These are phyloP conservation scores for Protomyces inouyei DNA, from an alignment of 1,139 yeast genomes.

Conservation along the genomic window DNA sequence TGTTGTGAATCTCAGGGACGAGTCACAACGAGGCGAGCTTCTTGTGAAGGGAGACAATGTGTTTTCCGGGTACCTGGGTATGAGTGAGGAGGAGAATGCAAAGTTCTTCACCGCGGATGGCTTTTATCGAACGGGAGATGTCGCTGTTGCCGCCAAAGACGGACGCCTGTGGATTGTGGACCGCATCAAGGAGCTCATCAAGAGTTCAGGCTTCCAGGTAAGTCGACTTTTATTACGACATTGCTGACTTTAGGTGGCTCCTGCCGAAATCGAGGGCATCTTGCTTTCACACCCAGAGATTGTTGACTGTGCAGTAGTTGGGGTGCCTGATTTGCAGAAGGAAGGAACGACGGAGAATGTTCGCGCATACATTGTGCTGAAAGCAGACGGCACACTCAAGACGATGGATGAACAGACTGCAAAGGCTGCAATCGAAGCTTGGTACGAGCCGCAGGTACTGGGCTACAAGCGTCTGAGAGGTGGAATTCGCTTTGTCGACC, in stretches of 20 bases:
- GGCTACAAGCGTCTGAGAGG: conserved; percentile 43
- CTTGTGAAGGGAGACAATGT: conserved; percentile 67
- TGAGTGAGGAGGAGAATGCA: conserved; percentile 50
- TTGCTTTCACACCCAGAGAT: conserved; percentile 47
- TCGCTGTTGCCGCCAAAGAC: conserved; percentile 48
- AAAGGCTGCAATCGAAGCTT: conserved; percentile 37
- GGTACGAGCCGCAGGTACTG: conserved; percentile 37
- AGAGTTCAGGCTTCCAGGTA: conserved; percentile 62
- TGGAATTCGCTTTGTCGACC: conserved; percentile 40
- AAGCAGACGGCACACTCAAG: conserved; percentile 29
- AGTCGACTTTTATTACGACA: not conserved
- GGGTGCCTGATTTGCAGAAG: conserved; percentile 37
- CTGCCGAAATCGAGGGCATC: conserved; percentile 67
- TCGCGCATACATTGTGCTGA: conserved; percentile 40
- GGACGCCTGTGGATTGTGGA: conserved; percentile 57
- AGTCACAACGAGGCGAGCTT: conserved; percentile 52
- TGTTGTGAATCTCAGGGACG: conserved; percentile 49
- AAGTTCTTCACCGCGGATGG: conserved; percentile 55
- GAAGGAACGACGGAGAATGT: conserved; percentile 39
- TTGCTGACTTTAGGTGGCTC: conserved; percentile 49
- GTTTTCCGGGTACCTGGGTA: conserved; percentile 56
- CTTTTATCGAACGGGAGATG: conserved; percentile 78
- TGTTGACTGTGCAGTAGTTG: conserved; percentile 41
- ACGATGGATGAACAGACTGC: conserved; percentile 34
- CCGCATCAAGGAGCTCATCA: conserved; percentile 65